Conservation (phyloP, 2,329 filamentous ascomycete species). For the Botrytis pseudocinerea region DNA sequence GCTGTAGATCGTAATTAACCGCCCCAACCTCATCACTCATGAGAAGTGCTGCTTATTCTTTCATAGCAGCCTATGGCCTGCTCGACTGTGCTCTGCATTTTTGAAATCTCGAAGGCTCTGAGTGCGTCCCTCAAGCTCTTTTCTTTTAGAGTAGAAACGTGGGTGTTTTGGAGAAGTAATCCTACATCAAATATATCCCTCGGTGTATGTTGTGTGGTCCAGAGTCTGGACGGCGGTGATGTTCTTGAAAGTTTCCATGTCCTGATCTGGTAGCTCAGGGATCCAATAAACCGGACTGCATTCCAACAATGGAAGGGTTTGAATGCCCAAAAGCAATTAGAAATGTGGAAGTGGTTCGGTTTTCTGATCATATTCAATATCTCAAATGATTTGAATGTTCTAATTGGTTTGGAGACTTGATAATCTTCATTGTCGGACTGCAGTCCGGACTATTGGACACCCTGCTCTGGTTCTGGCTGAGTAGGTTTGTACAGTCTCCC, state of each 20-base stretch:
- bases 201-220: neutral
- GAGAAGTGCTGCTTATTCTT: neutral
- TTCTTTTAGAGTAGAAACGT: neutral
- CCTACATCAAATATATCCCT: neutral
- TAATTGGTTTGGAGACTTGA: no score
- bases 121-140: neutral
- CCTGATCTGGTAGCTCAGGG: neutral
- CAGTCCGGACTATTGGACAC: no score
- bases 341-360: no score
- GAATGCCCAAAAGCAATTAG: no score
- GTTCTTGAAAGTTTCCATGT: neutral
- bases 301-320: no score
- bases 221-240: neutral
- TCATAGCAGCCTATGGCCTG: neutral
- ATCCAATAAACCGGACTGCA: no score
- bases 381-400: no score
- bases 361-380: no score
- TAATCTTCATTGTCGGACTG: no score
- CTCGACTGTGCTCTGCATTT: neutral
- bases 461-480: no score
- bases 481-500: neutral
- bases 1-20: neutral
- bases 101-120: neutral
- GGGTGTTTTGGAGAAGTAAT: neutral
- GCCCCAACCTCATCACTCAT: neutral